phyloP scores from a whole-genome alignment of 345 rosid species.

The Bruguiera parviflora region DNA sequence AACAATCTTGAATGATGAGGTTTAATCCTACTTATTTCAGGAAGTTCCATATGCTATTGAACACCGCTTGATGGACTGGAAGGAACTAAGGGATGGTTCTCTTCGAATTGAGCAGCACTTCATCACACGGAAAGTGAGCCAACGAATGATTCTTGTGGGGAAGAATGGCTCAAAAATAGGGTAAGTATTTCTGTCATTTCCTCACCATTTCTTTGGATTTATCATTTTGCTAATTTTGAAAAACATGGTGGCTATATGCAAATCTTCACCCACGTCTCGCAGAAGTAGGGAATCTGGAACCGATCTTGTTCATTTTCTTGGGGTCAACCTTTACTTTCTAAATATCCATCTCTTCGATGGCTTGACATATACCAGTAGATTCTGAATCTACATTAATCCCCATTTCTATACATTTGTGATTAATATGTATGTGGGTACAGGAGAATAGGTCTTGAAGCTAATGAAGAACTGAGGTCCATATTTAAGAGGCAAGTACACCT shows the following conservation, averaged over 20 bases:
- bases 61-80: slow-evolving; percentile 86
- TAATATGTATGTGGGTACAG: slow-evolving; percentile 26
- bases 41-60: slow-evolving; percentile 79
- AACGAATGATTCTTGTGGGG: slow-evolving; percentile 90
- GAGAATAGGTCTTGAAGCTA: slow-evolving; percentile 92
- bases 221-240: background rate
- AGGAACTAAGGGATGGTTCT: slow-evolving; percentile 77
- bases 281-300: background rate
- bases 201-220: slow-evolving; percentile 1
- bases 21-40: slow-evolving; percentile 32
- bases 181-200: slow-evolving; percentile 30
- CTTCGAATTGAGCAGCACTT: slow-evolving; percentile 86
- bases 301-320: background rate
- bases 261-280: background rate
- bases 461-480: slow-evolving; percentile 80
- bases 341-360: too few relatives aligned
- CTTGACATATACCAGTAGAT: background rate
- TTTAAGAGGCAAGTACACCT: slow-evolving; percentile 82
- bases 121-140: slow-evolving; percentile 69
- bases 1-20: background rate
- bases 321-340: background rate
- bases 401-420: background rate
- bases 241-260: background rate
- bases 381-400: background rate
- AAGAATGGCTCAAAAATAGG: slow-evolving; percentile 83